A percentile compares a stretch with the other conserved stretches of the same genome.
phyloP scores from a whole-genome alignment of 768 basidiomycete genomes.

The Chalciporus chontae region DNA sequence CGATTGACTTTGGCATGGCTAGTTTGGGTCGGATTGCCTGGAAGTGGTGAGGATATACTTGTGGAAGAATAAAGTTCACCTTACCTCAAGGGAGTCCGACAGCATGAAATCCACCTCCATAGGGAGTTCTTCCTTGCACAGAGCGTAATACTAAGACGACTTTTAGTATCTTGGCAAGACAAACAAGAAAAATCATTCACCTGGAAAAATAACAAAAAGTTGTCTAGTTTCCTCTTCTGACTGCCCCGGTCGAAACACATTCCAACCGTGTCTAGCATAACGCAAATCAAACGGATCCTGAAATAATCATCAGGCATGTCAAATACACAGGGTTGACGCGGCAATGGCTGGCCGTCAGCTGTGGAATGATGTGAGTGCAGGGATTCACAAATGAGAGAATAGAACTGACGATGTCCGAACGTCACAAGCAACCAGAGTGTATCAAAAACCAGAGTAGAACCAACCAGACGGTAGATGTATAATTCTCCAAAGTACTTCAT shows the following conservation, averaged over 20 bases:
- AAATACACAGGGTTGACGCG: slow-evolving; percentile 65
- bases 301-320: slow-evolving; percentile 98
- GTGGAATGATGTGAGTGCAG: slow-evolving; percentile 13
- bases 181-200: slow-evolving; percentile 36
- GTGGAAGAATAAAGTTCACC: slow-evolving; percentile 6
- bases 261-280: slow-evolving; percentile 90
- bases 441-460: slow-evolving; percentile 88
- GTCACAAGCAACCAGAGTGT: slow-evolving; percentile 92
- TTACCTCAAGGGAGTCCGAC: slow-evolving; percentile 87
- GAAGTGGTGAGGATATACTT: slow-evolving; percentile 1
- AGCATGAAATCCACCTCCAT: slow-evolving; percentile 99
- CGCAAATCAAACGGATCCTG: slow-evolving; percentile 87
- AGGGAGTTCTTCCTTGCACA: slow-evolving; percentile 86
- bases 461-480: slow-evolving; percentile 92
- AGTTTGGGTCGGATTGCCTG: slow-evolving; percentile 88
- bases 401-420: slow-evolving; percentile 87
- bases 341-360: slow-evolving; percentile 90
- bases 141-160: slow-evolving; percentile 64
- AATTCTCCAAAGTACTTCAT: slow-evolving; percentile 96
- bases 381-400: background rate
- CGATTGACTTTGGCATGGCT: slow-evolving; percentile 63
- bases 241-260: slow-evolving; percentile 97
- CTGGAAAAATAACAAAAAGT: slow-evolving; percentile 91
- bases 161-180: slow-evolving; percentile 3
- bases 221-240: slow-evolving; percentile 90